Evolutionary conservation across 2,329 filamentous ascomycete species (phyloP), one percentile per base, ranked within the genome.

Genomic region (Paecilomyces formosus): DNA sequence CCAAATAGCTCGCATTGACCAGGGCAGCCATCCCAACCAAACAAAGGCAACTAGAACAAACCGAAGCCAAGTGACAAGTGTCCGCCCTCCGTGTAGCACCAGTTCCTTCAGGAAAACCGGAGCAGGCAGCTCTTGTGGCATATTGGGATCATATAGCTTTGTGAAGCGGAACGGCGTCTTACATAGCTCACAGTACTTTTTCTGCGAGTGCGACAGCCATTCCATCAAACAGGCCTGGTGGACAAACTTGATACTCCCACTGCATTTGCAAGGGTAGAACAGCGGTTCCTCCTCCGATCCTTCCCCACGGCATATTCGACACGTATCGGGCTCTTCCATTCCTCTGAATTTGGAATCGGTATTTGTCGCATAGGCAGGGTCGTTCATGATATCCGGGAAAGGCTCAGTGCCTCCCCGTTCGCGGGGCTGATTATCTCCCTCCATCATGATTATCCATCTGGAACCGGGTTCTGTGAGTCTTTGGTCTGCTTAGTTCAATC

Each of bases 151-250:
- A 78, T 99, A 99, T 45, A 99, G 84, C 76, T 99, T 99, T 56
- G 94, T 99, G 79, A 99, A 99, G 61, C 92, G 89, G 71, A 97
- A 99, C 0, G 92, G 88, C 2, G 94, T 99, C 79, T 99, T 99
- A 85, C 94, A 99, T 35, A 99, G 86, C 79, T 99, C 94, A 81
- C 95, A 99, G 79, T 99, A 90, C 75, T 97, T 97, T 84, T 99
- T 99, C 73, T 99, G 92, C 1, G 94, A 97, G 75, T 99, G 95
- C 55, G 92, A 93, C 22, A 99, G 82, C 94, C 94, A 99, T 76
- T 97, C 92, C 88, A 99, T 96, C 75, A 99, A 79, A 73, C 94
- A 99, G 72, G 95, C 90, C 76, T 99, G 94, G 74, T 99, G 94
- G 61, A 99, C 94, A 70, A 89, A 96, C 78, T 96, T 97, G 78